A percentile compares a stretch with the other conserved stretches of the same genome.
phyloP scores from a whole-genome alignment of 2,329 filamentous ascomycete genomes.

The Phialocephala subalpina region DNA sequence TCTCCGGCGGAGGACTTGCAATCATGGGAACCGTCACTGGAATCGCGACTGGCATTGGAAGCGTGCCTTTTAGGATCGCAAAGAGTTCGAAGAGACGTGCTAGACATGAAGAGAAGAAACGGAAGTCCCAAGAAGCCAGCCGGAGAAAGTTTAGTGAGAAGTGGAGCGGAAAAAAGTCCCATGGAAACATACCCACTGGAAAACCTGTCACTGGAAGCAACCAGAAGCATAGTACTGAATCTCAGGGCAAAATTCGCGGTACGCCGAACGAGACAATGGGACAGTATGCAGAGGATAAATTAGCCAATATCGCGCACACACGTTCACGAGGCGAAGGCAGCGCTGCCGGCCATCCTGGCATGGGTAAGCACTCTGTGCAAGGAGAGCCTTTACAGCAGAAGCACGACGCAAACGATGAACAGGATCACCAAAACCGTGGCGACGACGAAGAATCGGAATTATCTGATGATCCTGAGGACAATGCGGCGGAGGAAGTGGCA shows the following conservation, averaged over 20 bases:
- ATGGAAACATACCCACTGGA: constrained; percentile 4
- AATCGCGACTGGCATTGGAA: constrained; percentile 68
- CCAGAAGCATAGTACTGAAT: background rate
- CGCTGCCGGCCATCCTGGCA: constrained; percentile 17
- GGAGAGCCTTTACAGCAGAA: constrained; percentile 28
- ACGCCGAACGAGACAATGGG: background rate
- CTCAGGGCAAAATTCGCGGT: constrained; percentile 7
- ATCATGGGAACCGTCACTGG: constrained; percentile 65
- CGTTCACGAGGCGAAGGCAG: constrained; percentile 13
- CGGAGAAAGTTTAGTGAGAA: constrained; percentile 13
- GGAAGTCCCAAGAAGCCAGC: constrained; percentile 32
- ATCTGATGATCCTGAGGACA: constrained; percentile 35
- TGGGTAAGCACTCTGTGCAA: constrained; percentile 29
- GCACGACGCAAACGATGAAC: constrained; percentile 11
- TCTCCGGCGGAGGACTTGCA: constrained; percentile 71
- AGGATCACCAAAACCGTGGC: constrained; percentile 6
- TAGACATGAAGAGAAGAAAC: constrained; percentile 55
- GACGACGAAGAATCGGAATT: constrained; percentile 31
- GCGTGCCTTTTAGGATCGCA: constrained; percentile 68
- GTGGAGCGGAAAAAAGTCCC: background rate
- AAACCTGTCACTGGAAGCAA: constrained; percentile 10
- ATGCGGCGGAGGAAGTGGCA: constrained; percentile 37
- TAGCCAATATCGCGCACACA: background rate
- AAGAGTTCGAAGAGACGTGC: constrained; percentile 64
- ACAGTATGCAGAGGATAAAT: background rate